Evolutionary conservation across 2,329 filamentous ascomycete species (phyloP).

Genomic region (Aspergillus piperis): DNA sequence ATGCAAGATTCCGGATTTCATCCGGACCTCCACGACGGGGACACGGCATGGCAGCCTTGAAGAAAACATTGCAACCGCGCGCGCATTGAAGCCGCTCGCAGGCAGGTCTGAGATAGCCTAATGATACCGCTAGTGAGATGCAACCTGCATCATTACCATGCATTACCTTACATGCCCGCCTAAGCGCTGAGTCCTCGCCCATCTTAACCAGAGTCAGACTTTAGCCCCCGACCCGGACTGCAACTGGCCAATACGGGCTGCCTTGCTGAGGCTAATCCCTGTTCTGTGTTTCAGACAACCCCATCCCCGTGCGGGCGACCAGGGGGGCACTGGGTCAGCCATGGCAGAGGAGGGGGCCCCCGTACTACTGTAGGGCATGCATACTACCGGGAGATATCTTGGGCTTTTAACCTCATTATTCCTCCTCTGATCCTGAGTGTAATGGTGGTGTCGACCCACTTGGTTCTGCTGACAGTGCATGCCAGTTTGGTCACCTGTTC

Average conservation of each 20-base stretch:
- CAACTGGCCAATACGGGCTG: constrained; percentile 9
- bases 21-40: not conserved
- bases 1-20: constrained; percentile 1
- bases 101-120: constrained; percentile 1
- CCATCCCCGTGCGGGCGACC: not conserved
- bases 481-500: constrained; percentile 24
- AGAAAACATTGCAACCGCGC: not conserved
- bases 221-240: constrained; percentile 6
- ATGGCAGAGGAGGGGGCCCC: not conserved
- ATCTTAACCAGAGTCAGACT: constrained; percentile 12
- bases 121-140: constrained; percentile 2
- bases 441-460: constrained; percentile 18
- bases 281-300: constrained; percentile 4
- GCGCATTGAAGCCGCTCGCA: not conserved
- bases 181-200: constrained; percentile 10
- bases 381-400: constrained; percentile 8
- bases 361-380: constrained; percentile 5
- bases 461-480: constrained; percentile 26
- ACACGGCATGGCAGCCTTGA: not conserved
- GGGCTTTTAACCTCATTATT: not conserved
- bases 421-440: not conserved
- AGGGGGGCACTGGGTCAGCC: not conserved
- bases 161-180: constrained; percentile 1
- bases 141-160: constrained; percentile 6
- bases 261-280: constrained; percentile 4